Evolutionary conservation across 2,329 filamentous ascomycete species (phyloP), one percentile per base, ranked within the genome.

Genomic region (Neofusicoccum sp.): DNA sequence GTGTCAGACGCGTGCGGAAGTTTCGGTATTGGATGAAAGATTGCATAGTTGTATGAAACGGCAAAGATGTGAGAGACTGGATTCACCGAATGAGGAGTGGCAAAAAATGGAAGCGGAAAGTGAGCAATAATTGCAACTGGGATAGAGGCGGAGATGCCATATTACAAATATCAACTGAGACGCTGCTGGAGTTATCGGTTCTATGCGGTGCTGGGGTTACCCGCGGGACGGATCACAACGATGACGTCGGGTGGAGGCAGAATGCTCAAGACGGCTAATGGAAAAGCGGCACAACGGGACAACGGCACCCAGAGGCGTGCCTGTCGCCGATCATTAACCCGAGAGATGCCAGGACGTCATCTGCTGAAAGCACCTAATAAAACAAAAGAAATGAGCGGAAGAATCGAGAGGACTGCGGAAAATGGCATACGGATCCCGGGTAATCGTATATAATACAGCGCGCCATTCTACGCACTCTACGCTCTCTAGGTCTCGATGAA

Each of bases 21-120:
- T 60, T 65, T 9, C 64, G 66, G 36, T 72, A 71, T 50, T 71
- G 69, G 8, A 68, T 33, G 37, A 70, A 65, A 1, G 71, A 73
- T 33, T 72, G 70, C 71, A 72, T 73, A 4, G 9, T 45, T 33
- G 7, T 39, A 22, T 3, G 31, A 12, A 3, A 31, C 16, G 16
- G 44, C 28, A 50, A 29, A 14, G 8, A 2, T 34, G 22, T 9
- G 28, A 29, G 47, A 50, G 7, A 2, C 44, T 3, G n/a, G 28
- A 34, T 50, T 22, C 6, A 6, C 8, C 33, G 47, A 11, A 22
- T 34, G n/a, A n/a, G n/a, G n/a, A n/a, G 3, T 33, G 22, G 31
- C 22, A n/a, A 50, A 50, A 14, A 12, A 33, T 14, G 28, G 31
- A 22, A 50, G 22, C 33, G 28, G 8, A 50, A 31, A 50, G 47